Evolutionary conservation across 2,329 filamentous ascomycete species (phyloP).

Genomic region (Diaporthe helianthi): DNA sequence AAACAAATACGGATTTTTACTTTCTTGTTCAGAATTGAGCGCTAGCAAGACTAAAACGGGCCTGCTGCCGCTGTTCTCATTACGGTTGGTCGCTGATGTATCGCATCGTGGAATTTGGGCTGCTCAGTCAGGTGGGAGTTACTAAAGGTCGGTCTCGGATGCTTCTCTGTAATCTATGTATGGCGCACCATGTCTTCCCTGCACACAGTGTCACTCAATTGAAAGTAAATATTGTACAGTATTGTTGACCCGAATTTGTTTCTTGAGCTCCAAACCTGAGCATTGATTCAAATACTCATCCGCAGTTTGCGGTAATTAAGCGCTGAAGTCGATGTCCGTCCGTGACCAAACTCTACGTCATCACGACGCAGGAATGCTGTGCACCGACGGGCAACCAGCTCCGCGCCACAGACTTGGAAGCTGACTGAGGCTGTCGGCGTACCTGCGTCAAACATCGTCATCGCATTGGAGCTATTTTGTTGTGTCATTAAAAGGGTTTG

Average conservation of each 20-base stretch:
- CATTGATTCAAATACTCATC: neutral
- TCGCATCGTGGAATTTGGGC: too few species aligned
- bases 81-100: too few species aligned
- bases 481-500: neutral
- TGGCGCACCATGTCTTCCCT: too few species aligned
- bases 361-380: conserved; percentile 11
- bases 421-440: neutral
- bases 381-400: neutral
- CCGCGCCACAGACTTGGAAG: neutral
- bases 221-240: neutral
- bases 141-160: too few species aligned
- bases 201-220: too few species aligned
- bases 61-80: too few species aligned
- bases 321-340: neutral
- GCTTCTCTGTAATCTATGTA: too few species aligned
- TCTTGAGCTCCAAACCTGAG: too few species aligned
- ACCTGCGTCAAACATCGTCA: conserved; percentile 19
- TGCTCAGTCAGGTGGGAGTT: too few species aligned
- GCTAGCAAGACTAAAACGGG: too few species aligned
- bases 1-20: too few species aligned
- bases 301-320: neutral
- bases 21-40: too few species aligned
- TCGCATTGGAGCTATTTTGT: neutral
- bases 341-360: neutral
- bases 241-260: neutral